A percentile compares a stretch with the other conserved stretches of the same genome.
Evolutionary conservation across 1,284 basidiomycete species (phyloP).

Genomic region (Stygiomarasmius scandens): DNA sequence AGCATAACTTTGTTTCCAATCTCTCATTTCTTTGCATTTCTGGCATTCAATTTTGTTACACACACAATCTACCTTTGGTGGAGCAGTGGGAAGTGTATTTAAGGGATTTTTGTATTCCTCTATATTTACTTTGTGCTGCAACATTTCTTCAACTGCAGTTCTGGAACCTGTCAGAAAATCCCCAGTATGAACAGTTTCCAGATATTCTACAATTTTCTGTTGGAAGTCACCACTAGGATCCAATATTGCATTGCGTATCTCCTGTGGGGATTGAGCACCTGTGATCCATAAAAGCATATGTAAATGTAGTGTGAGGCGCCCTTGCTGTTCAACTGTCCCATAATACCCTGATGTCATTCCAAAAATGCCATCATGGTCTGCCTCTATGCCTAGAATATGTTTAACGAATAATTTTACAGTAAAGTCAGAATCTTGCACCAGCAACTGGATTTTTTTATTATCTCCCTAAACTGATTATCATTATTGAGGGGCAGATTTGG

Average conservation of each 20-base stretch:
- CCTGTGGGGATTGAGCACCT: conserved; percentile 25
- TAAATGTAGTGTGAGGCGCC: conserved; percentile 33
- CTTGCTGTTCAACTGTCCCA: conserved; percentile 39
- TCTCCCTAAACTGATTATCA: too few species aligned
- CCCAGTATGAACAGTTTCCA: conserved; percentile 17
- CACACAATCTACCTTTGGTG: conserved; percentile 3
- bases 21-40: too few species aligned
- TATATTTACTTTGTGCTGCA: neutral
- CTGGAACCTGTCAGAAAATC: conserved; percentile 13
- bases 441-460: too few species aligned
- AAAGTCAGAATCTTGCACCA: too few species aligned
- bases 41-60: too few species aligned
- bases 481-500: too few species aligned
- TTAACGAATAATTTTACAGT: conserved; percentile 26
- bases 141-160: neutral
- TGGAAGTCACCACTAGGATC: conserved; percentile 19
- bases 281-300: conserved; percentile 35
- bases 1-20: neutral
- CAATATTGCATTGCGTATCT: conserved; percentile 24
- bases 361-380: conserved; percentile 21
- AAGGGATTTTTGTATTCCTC: conserved; percentile 7
- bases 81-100: conserved; percentile 10
- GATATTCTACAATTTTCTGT: conserved; percentile 14
- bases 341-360: conserved; percentile 33
- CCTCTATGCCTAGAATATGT: conserved; percentile 20